Evolutionary conservation across 352 stramenopile species (phyloP).

Genomic region (Globisporangium okanoganense): DNA sequence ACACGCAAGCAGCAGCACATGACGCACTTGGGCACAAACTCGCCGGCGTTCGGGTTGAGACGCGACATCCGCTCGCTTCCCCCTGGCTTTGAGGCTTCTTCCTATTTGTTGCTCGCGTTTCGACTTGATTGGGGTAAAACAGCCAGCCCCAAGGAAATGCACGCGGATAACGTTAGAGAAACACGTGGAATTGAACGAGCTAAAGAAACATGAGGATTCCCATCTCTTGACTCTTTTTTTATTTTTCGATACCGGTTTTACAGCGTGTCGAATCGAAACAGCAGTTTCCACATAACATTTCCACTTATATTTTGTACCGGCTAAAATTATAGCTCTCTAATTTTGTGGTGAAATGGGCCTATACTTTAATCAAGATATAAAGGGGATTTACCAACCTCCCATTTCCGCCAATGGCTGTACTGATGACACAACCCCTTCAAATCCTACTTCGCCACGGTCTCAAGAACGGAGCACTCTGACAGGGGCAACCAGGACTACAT

Average conservation of each 20-base stretch:
- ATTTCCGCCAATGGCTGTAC: neutral
- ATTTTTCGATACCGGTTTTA: neutral
- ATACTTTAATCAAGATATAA: neutral
- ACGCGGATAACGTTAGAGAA: neutral
- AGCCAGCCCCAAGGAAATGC: neutral
- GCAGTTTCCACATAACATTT: neutral
- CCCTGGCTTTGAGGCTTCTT: neutral
- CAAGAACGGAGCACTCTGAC: no score
- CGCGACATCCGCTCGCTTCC: conserved; percentile 25
- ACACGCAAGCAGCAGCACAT: neutral
- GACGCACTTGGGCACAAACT: conserved; percentile 70
- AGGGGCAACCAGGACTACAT: no score
- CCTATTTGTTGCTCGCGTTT: neutral
- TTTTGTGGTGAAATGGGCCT: neutral
- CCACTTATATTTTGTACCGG: neutral
- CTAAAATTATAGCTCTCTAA: neutral
- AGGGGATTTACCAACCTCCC: no score
- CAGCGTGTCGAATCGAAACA: neutral
- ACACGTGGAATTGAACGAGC: neutral
- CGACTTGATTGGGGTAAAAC: neutral
- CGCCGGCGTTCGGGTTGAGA: conserved; percentile 82
- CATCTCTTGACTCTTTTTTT: neutral
- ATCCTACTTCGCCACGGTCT: no score
- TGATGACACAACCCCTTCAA: no score
- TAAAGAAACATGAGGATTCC: neutral